Evolutionary conservation across 495 filamentous ascomycete species (phyloP), one percentile per base, ranked within the genome.

Genomic region (Chaetomidium leptoderma): DNA sequence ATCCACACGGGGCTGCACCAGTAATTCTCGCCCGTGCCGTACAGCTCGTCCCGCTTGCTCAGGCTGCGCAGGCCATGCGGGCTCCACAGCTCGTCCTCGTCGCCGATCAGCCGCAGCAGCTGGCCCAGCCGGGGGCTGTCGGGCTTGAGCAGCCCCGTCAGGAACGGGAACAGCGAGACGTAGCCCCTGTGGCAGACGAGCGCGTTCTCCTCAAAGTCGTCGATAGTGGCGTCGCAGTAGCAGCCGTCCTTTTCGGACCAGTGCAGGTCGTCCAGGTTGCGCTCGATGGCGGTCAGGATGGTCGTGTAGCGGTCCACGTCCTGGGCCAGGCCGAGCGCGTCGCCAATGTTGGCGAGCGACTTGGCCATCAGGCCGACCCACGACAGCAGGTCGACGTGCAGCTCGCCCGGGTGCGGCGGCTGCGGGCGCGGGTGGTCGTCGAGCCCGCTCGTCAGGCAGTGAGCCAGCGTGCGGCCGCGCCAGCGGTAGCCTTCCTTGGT

Each of bases 131-230:
- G 83, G 39, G 83, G 80, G 67, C 84, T 88, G 33, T 92, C 83
- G 1, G 89, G 78, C 32, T 79, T 76, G 33, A 98, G 51, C 66
- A 97, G 80, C 16, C 80, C 81, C 5, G 89, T 84, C 65, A 98
- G 70, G 78, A 97, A 96, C 11, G 93, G 93, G 74, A 96, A 93
- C 19, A 98, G 81, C 35, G 88, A 92, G 56, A 98, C 85, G 67
- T 98, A 98, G 23, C 93, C 93, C 73, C 95, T 95, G 75, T 97
- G 95, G 70, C 93, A 98, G 37, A 96, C 90, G 37, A 91, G 85
- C 37, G 81, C 74, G 64, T 87, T 86, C 72, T 98, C 93, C 71
- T 97, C 93, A 63, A 86, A 97, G 40, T 91, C 93, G 62, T 98
- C 93, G 55, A 98, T 89, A 1, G 91, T 97, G 6, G 91, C 90